Percentiles rank a stretch among this genome's conserved stretches.
Conservation (phyloP, 2,329 filamentous ascomycete genomes). For the Hypoxylon sp. region DNA sequence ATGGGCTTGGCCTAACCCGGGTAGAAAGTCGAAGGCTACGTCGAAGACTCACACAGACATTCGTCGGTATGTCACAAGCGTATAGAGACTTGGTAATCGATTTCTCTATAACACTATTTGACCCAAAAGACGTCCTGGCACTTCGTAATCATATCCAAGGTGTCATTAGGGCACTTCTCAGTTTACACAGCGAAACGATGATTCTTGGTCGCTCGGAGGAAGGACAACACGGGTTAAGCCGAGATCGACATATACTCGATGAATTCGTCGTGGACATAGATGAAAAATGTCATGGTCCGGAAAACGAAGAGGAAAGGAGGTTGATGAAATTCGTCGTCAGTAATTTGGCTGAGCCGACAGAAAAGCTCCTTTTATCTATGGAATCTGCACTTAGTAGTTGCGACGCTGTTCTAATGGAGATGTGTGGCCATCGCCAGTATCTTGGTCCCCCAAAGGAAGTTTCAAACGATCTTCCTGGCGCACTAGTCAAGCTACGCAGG, state of each 20-base stretch:
- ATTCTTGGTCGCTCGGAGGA: slow-evolving; percentile 59
- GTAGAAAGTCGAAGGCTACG: slow-evolving; percentile 56
- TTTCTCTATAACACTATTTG: slow-evolving; percentile 68
- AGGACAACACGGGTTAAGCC: slow-evolving; percentile 22
- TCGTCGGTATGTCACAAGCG: slow-evolving; percentile 70
- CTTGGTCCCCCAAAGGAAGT: slow-evolving; percentile 62
- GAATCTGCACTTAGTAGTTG: slow-evolving; percentile 61
- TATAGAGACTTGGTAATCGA: slow-evolving; percentile 71
- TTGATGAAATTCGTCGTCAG: slow-evolving; percentile 48
- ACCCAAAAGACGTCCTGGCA: slow-evolving; percentile 64
- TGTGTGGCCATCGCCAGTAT: slow-evolving; percentile 65
- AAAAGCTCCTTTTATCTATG: slow-evolving; percentile 64
- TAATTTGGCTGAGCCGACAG: slow-evolving; percentile 63
- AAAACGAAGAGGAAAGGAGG: slow-evolving; percentile 49
- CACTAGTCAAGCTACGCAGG: slow-evolving; percentile 59
- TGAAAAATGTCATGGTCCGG: slow-evolving; percentile 25
- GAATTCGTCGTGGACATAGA: slow-evolving; percentile 59
- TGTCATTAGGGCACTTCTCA: slow-evolving; percentile 68
- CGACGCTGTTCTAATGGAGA: slow-evolving; percentile 68
- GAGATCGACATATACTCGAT: slow-evolving; percentile 24
- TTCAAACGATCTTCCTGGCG: slow-evolving; percentile 60
- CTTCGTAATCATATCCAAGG: slow-evolving; percentile 70
- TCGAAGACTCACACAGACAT: slow-evolving; percentile 64
- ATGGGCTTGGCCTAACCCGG: slow-evolving; percentile 59
- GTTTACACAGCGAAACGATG: slow-evolving; percentile 65